Base-by-base conservation (phyloP, 1,284 basidiomycete genomes). In the Apiotrichum montevideense region DNA sequence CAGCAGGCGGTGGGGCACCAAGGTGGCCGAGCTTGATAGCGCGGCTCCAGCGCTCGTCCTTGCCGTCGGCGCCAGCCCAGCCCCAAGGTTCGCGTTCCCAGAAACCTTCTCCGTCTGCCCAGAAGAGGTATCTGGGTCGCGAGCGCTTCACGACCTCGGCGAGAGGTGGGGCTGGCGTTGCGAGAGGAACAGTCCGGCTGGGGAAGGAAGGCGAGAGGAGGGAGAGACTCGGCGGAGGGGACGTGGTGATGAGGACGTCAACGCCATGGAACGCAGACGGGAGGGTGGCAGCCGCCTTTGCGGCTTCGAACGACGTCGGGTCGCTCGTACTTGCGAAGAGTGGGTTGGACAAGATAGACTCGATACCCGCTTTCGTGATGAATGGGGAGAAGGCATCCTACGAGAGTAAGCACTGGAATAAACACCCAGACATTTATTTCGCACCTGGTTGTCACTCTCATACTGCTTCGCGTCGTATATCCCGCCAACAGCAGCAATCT, bases 61-160 rank as follows among this genome's bases (percentile, higher is more conserved):
- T 66, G 0, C 73, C 74, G n/a, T 35, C 33, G 15, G 78, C 77
- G 39, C 85, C 85, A 37, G 84, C 81, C 92, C 92, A 96, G 5
- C 83, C 75, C 70, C 85, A 93, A 3, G 93, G 92, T 63, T 95
- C 91, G 53, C 92, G 79, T 72, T 97, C 93, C 91, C 92, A 96
- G 73, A 93, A 97, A 0, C 71, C 75, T 1, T 75, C 73, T 71
- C 75, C 40, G 80, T 84, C 53, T 77, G 83, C 47, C 82, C 81
- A 61, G 81, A 84, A 68, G 29, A 76, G 56, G 55, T 77, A 77
- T 11, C 74, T 63, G 14, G 76, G 74, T 42, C 70, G 67, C 0
- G 69, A 58, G 35, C 62, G 64, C 43, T 80, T 78, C 13, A 90
- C 79, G 0, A 88, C 71, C 42, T 88, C 87, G 52, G 86, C 83